Percentiles rank a stretch among this genome's conserved stretches.
These are phyloP conservation scores for Hirschfeldia incana DNA, from an alignment of 345 rosid species.

Conservation along the genomic window DNA sequence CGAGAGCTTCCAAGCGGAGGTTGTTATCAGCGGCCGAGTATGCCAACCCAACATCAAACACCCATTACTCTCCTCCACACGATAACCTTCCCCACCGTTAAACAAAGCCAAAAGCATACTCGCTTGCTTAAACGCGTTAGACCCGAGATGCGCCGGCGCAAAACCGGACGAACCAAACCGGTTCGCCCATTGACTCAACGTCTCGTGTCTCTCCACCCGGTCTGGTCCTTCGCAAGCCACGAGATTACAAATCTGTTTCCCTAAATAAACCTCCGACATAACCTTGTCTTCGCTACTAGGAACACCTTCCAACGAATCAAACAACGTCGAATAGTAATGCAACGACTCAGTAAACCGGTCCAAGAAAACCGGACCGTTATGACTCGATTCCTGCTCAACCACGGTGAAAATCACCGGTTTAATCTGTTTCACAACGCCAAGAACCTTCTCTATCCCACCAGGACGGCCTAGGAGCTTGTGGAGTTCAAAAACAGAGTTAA, in stretches of 20 bases:
- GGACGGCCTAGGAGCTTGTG: constrained; percentile 64
- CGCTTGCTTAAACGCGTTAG: constrained; percentile 86
- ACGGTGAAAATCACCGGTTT: constrained; percentile 74
- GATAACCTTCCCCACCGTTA: constrained; percentile 80
- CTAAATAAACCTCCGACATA: constrained; percentile 79
- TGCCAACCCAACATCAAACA: constrained; percentile 92
- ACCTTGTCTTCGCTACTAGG: constrained; percentile 52
- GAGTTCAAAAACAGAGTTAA: constrained; percentile 82
- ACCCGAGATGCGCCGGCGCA: constrained; percentile 68
- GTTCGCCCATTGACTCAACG: constrained; percentile 60
- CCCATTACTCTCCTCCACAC: constrained; percentile 82
- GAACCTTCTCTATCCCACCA: constrained; percentile 64
- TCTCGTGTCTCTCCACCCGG: constrained; percentile 83
- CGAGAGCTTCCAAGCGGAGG: constrained; percentile 77
- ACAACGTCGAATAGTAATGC: constrained; percentile 79
- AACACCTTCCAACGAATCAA: constrained; percentile 76
- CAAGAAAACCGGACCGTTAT: constrained; percentile 69
- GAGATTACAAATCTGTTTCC: constrained; percentile 83
- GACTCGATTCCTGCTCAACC: constrained; percentile 86
- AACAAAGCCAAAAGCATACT: constrained; percentile 69
- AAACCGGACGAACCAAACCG: constrained; percentile 69
- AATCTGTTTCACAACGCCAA: constrained; percentile 58
- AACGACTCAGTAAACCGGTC: constrained; percentile 86
- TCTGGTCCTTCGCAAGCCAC: constrained; percentile 79
- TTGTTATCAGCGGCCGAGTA: constrained; percentile 72